A percentile compares a stretch with the other conserved stretches of the same genome.
These are phyloP conservation scores for Vicia villosa DNA, from an alignment of 306 rosid genomes.

Conservation along the genomic window DNA sequence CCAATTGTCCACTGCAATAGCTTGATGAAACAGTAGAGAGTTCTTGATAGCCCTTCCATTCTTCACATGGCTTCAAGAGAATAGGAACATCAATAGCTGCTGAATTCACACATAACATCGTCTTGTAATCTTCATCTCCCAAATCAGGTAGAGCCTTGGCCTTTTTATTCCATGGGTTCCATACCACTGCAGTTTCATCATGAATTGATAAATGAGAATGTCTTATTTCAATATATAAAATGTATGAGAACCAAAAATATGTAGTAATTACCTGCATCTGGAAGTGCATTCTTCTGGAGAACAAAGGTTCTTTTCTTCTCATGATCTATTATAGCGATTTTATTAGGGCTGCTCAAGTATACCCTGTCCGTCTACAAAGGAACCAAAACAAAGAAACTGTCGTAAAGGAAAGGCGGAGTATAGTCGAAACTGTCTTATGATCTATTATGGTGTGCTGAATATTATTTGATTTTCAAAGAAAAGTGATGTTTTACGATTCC, in stretches of 20 bases:
- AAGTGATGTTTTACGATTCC: not conserved
- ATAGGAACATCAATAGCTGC: constrained; percentile 64
- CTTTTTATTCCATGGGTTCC: constrained; percentile 86
- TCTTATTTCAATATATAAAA: not conserved
- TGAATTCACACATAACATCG: constrained; percentile 68
- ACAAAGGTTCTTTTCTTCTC: constrained; percentile 81
- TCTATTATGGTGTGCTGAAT: too few relatives aligned
- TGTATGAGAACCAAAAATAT: not conserved
- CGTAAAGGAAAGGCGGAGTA: too few relatives aligned
- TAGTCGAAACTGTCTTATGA: too few relatives aligned
- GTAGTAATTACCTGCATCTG: constrained; percentile 62
- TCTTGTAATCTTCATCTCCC: constrained; percentile 72
- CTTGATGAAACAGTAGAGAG: constrained; percentile 73
- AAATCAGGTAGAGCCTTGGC: constrained; percentile 63
- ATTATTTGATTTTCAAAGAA: not conserved
- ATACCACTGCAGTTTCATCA: constrained; percentile 53
- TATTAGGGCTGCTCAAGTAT: constrained; percentile 60
- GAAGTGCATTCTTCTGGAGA: constrained; percentile 64
- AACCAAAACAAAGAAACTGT: not conserved
- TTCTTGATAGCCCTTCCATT: constrained; percentile 80
- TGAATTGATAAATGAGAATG: not conserved
- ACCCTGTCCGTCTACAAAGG: constrained; percentile 60
- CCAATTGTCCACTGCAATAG: constrained; percentile 86
- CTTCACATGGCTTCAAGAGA: constrained; percentile 66
- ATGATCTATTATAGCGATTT: constrained; percentile 81